Evolutionary conservation across 2,329 filamentous ascomycete genomes (phyloP), one percentile per base, ranked within the genome.

Genomic region (Penicillium decumbens): DNA sequence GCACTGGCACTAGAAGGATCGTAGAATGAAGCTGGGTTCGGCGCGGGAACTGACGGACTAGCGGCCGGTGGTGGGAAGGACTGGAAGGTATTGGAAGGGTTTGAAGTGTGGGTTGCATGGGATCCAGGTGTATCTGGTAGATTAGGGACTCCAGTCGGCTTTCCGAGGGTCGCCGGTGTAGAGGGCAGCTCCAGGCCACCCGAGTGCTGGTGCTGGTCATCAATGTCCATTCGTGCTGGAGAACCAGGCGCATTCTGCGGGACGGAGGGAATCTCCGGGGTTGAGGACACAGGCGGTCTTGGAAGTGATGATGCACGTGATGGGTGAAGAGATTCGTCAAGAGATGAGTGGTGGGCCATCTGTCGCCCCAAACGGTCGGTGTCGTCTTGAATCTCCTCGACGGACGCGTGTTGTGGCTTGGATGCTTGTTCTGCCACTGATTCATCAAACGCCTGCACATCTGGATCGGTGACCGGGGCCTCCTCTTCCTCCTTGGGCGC

Each of bases 301-400:
- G 69, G 64, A 15, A 65, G 49, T 10, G 73, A 75, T 3, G 73
- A 67, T 28, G 71, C 65, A 55, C 75, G 62, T 20, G 74, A 76
- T 29, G 77, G 74, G 64, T 76, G 78, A 51, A 76, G 64, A 2
- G 78, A 79, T 50, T 77, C 68, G 56, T 79, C 70, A 3, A 75
- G 64, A n/a, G 71, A 73, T 3, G 77, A 77, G 54, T 75, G 73
- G 32, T 67, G 69, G 15, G 76, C 75, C 47, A 76, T 64, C 30
- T 60, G 67, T 47, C 65, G 63, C 45, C 74, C 69, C 25, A 77
- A 71, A 38, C 74, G 72, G 53, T 78, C 73, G 32, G 76, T 73
- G 41, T 82, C 81, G 51, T 84, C 80, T 4, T 79, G 77, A 0
- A 77, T 77, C 30, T 83, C 80, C 60, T 85, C 81, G 8, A 85